Conservation (phyloP, 345 rosid species). For the Physaria fendleri region DNA sequence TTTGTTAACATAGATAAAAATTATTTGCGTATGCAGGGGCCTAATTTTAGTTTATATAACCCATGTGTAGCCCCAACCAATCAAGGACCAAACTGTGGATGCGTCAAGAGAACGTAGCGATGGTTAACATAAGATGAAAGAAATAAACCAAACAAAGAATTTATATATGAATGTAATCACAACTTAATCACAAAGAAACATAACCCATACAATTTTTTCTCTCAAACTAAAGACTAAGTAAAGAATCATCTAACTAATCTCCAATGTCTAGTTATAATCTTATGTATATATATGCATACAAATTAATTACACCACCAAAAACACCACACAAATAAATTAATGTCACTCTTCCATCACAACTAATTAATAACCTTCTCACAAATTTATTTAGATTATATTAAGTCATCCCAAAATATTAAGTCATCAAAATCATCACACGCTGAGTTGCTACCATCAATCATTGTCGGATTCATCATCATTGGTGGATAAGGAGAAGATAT, state of each 20-base stretch:
- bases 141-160: no score
- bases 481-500: slow-evolving; percentile 39
- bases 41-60: no score
- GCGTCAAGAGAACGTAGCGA: no score
- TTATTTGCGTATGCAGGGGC: no score
- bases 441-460: slow-evolving; percentile 17
- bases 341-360: slow-evolving; percentile 19
- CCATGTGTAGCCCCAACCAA: no score
- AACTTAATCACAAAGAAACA: slow-evolving; percentile 18
- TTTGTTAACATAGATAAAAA: no score
- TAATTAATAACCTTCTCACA: slow-evolving; percentile 11
- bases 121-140: no score
- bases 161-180: no score
- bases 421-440: slow-evolving; percentile 20
- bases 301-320: no score
- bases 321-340: slow-evolving; percentile 11
- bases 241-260: no score
- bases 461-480: slow-evolving; percentile 1
- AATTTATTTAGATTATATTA: not conserved
- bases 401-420: slow-evolving; percentile 27
- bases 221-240: slow-evolving; percentile 18
- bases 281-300: not conserved
- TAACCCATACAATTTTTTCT: not conserved
- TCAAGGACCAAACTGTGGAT: no score
- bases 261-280: slow-evolving; percentile 16